These are phyloP conservation scores for Stephania cephalantha DNA, from an alignment of 164 flowering plant species.

Conservation along the genomic window DNA sequence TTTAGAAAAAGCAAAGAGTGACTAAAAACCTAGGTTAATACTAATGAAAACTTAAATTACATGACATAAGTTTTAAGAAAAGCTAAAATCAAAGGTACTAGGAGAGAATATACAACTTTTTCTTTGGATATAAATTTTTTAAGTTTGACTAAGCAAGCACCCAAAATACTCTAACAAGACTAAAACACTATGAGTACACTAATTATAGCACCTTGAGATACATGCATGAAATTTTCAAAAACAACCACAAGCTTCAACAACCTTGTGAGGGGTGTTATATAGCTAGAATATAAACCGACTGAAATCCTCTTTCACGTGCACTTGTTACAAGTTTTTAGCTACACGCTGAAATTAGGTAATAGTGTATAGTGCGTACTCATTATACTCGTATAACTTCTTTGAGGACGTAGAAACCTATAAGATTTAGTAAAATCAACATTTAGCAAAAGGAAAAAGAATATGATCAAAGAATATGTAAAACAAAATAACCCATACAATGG, in stretches of 20 bases:
- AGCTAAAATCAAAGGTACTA: not conserved
- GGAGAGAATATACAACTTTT: not conserved
- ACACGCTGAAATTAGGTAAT: constrained; percentile 70
- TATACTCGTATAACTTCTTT: constrained; percentile 85
- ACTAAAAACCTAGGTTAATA: not conserved
- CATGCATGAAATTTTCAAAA: no score
- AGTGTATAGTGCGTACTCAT: constrained; percentile 94
- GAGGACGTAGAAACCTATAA: constrained; percentile 96
- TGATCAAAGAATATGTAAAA: not conserved
- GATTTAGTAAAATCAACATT: constrained; percentile 17
- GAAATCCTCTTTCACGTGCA: constrained; percentile 90
- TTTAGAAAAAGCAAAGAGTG: not conserved
- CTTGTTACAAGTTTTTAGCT: no score
- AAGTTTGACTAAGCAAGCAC: no score
- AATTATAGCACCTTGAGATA: no score
- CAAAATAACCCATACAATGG: not conserved
- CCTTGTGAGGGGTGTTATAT: not conserved
- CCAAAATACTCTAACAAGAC: no score
- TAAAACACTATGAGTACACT: no score
- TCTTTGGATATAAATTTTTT: no score
- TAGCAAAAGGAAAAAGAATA: constrained; percentile 7
- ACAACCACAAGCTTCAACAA: not conserved
- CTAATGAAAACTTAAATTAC: not conserved
- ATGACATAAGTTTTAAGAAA: not conserved
- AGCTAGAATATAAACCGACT: constrained; percentile 39